Evolutionary conservation across 805 yeast species (phyloP).

Genomic region (Candida insectorum): DNA sequence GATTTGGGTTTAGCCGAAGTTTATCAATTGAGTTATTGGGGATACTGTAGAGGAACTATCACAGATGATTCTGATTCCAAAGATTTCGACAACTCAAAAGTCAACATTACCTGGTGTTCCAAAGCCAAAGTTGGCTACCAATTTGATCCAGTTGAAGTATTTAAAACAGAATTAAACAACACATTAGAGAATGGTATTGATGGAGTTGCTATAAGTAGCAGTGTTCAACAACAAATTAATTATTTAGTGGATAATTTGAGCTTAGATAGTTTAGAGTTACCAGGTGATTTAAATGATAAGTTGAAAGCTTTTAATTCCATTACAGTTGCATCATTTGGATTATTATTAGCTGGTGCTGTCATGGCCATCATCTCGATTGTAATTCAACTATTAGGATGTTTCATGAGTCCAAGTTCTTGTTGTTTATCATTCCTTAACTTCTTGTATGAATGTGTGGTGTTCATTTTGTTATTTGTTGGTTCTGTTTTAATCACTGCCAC

Average conservation of each 20-base stretch:
- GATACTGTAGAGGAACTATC: conserved; percentile 36
- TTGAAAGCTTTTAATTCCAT: conserved; percentile 42
- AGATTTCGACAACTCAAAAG: conserved; percentile 25
- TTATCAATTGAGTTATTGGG: conserved; percentile 40
- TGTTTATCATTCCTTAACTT: conserved; percentile 45
- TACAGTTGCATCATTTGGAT: conserved; percentile 55
- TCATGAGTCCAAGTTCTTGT: conserved; percentile 40
- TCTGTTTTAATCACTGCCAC: conserved; percentile 64
- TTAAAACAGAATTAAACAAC: conserved; percentile 30
- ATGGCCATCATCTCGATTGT: conserved; percentile 43
- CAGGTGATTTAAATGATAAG: conserved; percentile 49
- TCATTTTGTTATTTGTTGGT: conserved; percentile 42
- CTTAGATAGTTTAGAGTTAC: conserved; percentile 41
- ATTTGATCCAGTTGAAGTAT: conserved; percentile 48
- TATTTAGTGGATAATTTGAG: conserved; percentile 20
- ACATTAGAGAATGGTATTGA: conserved; percentile 20
- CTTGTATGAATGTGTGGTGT: conserved; percentile 42
- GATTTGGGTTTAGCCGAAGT: conserved; percentile 41
- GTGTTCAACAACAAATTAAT: conserved; percentile 18
- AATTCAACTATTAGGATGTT: conserved; percentile 45
- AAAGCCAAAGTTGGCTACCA: conserved; percentile 52
- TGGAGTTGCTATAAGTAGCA: conserved; percentile 24
- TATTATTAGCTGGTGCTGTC: conserved; percentile 28
- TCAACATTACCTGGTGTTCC: conserved; percentile 49
- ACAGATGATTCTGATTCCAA: conserved; percentile 8